These are phyloP conservation scores for Geopyxis carbonaria DNA, from an alignment of 495 filamentous ascomycete genomes.

Conservation along the genomic window DNA sequence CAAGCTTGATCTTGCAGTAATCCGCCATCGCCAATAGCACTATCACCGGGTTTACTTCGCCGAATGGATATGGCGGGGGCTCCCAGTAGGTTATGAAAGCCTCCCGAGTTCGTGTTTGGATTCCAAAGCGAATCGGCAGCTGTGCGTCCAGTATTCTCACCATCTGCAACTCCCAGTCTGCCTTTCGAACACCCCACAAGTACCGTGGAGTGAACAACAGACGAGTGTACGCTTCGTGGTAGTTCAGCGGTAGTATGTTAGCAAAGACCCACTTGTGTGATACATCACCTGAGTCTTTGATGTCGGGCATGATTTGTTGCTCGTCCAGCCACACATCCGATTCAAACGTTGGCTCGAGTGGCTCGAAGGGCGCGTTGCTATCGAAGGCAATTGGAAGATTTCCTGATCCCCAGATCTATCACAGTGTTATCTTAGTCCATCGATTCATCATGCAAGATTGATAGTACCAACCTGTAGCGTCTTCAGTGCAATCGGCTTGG, in stretches of 20 bases:
- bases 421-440: background rate
- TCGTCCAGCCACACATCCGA: background rate
- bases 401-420: constrained; percentile 20
- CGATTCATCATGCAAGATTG: background rate
- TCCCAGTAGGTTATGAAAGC: constrained; percentile 5
- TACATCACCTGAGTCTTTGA: too few species aligned
- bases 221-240: too few species aligned
- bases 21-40: constrained; percentile 8
- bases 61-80: constrained; percentile 10
- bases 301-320: too few species aligned
- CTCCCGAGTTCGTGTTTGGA: background rate
- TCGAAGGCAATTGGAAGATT: constrained; percentile 12
- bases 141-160: too few species aligned
- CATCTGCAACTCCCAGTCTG: too few species aligned
- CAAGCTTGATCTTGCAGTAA: constrained; percentile 8
- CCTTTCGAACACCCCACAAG: too few species aligned
- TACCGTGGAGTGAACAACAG: too few species aligned
- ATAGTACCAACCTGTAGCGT: constrained; percentile 12
- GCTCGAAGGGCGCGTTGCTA: constrained; percentile 5
- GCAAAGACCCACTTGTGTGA: too few species aligned
- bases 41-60: constrained; percentile 17
- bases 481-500: constrained; percentile 8
- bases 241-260: too few species aligned
- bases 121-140: too few species aligned
- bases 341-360: too few species aligned